phyloP scores from a whole-genome alignment of 2,329 filamentous ascomycete genomes.

The Epichloe brachyelytri region DNA sequence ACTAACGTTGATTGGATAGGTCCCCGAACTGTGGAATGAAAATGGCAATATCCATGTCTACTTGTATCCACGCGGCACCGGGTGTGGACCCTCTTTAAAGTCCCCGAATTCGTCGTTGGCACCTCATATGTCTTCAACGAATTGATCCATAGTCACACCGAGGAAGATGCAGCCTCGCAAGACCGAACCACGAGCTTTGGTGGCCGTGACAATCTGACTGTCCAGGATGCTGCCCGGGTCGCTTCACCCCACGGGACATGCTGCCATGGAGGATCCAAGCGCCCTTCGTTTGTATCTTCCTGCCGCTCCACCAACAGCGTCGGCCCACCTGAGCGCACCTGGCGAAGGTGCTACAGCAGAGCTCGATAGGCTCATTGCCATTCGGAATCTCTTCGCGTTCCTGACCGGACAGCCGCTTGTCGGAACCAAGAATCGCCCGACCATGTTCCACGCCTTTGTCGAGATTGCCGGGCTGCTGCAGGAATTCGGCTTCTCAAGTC shows the following conservation, averaged over 20 bases:
- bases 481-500: constrained; percentile 43
- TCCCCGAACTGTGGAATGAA: constrained; percentile 55
- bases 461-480: constrained; percentile 40
- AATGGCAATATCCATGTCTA: constrained; percentile 44
- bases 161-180: constrained; percentile 17
- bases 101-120: constrained; percentile 39
- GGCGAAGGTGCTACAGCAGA: constrained; percentile 24
- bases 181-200: constrained; percentile 26
- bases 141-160: constrained; percentile 29
- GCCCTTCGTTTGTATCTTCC: constrained; percentile 40
- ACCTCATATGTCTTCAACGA: constrained; percentile 42
- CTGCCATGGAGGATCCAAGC: constrained; percentile 26
- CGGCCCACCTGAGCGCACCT: constrained; percentile 21
- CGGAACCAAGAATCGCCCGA: constrained; percentile 38
- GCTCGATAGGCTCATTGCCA: constrained; percentile 42
- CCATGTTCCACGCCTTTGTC: constrained; percentile 40
- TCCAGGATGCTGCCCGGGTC: constrained; percentile 33
- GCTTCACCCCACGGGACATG: constrained; percentile 26
- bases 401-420: constrained; percentile 51
- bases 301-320: constrained; percentile 24
- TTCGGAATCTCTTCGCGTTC: constrained; percentile 55
- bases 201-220: constrained; percentile 33
- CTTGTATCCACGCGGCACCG: constrained; percentile 37
- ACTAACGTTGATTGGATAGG: constrained; percentile 23
- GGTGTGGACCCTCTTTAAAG: constrained; percentile 44